phyloP scores from a whole-genome alignment of 495 filamentous ascomycete species.

The Gamarada debralockiae region DNA sequence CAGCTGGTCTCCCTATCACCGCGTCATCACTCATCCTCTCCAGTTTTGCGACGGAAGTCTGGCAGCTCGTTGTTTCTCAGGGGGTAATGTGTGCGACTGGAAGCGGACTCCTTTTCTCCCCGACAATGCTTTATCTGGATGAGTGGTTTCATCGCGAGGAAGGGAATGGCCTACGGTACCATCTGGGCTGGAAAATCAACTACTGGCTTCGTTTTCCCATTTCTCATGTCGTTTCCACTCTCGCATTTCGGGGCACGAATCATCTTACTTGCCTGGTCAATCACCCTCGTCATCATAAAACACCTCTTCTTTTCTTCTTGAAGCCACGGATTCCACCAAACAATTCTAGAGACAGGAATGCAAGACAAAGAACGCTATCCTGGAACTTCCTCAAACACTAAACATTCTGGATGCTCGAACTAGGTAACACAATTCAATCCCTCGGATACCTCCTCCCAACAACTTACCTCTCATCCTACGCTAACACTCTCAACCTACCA shows the following conservation, averaged over 20 bases:
- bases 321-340: constrained; percentile 52
- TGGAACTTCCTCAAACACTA: constrained; percentile 41
- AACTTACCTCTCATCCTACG: constrained; percentile 63
- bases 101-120: constrained; percentile 37
- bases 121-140: constrained; percentile 32
- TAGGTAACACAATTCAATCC: constrained; percentile 56
- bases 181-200: constrained; percentile 38
- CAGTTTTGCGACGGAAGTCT: constrained; percentile 40
- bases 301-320: constrained; percentile 53
- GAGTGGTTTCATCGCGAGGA: constrained; percentile 45
- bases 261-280: constrained; percentile 47
- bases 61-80: constrained; percentile 48
- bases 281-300: constrained; percentile 39
- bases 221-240: constrained; percentile 19
- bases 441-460: constrained; percentile 65
- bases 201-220: constrained; percentile 16
- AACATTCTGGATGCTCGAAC: constrained; percentile 48
- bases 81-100: constrained; percentile 42
- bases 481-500: constrained; percentile 32
- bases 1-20: constrained; percentile 25
- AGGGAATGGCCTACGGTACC: constrained; percentile 48
- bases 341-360: constrained; percentile 18
- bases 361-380: constrained; percentile 34
- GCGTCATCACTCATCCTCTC: constrained; percentile 37
- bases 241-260: constrained; percentile 47